Percentiles rank a stretch among this genome's conserved stretches.
These are phyloP conservation scores for Ogataea pilisensis DNA, from an alignment of 805 yeast species.

Conservation along the genomic window DNA sequence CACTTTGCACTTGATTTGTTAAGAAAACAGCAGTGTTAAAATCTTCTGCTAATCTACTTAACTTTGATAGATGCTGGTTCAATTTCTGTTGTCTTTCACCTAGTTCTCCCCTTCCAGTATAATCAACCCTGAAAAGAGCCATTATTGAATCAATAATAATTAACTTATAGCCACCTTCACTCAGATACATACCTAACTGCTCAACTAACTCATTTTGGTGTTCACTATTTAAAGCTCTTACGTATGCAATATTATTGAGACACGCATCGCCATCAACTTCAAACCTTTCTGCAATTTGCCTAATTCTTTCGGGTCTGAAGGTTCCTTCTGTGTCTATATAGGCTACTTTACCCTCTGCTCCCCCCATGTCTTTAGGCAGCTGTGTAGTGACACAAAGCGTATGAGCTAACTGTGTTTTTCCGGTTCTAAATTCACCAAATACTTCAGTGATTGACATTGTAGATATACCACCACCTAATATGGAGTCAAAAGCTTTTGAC, in stretches of 20 bases:
- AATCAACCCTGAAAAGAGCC: conserved; percentile 78
- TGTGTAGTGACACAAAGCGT: conserved; percentile 76
- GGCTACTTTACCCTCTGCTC: conserved; percentile 78
- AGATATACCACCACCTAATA: conserved; percentile 72
- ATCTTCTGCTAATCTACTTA: conserved; percentile 67
- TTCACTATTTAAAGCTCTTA: conserved; percentile 72
- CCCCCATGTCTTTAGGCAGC: conserved; percentile 66
- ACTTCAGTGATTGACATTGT: conserved; percentile 77
- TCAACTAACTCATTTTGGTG: conserved; percentile 73
- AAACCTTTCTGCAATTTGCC: conserved; percentile 63
- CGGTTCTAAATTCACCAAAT: conserved; percentile 77
- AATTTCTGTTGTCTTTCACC: conserved; percentile 71
- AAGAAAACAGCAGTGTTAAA: conserved; percentile 73
- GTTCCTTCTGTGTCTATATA: conserved; percentile 82
- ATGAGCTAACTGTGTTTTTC: conserved; percentile 79
- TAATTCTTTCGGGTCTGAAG: conserved; percentile 66
- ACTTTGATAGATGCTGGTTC: conserved; percentile 49
- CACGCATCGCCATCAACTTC: conserved; percentile 68
- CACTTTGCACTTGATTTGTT: conserved; percentile 78
- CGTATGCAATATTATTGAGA: conserved; percentile 68
- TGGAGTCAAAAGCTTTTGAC: conserved; percentile 60
- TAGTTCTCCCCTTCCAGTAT: conserved; percentile 73
- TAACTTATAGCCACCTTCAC: conserved; percentile 62
- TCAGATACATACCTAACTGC: conserved; percentile 59
- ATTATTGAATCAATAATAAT: conserved; percentile 68